These are phyloP conservation scores for Lizanozyma gosingica DNA, from an alignment of 1,139 yeast species.

Conservation along the genomic window DNA sequence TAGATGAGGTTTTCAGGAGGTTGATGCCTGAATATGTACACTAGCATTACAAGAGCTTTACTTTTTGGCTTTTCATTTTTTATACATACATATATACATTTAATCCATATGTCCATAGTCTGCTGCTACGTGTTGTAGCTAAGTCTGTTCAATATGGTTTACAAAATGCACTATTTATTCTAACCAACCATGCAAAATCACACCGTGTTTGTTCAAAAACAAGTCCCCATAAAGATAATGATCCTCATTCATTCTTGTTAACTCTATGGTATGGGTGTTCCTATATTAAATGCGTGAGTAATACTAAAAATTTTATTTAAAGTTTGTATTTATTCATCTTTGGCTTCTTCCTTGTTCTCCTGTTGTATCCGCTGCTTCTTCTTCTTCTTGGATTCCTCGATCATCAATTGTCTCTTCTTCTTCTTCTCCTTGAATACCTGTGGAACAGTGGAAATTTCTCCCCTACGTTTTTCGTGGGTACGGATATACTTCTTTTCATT, in stretches of 20 bases:
- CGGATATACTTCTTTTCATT: slow-evolving; percentile 59
- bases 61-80: background rate
- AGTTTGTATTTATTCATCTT: background rate
- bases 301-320: background rate
- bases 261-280: too few species aligned
- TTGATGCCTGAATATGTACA: too few species aligned
- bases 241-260: too few species aligned
- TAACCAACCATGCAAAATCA: too few species aligned
- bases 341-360: background rate
- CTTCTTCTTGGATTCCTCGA: slow-evolving; percentile 68
- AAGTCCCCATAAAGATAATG: too few species aligned
- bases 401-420: slow-evolving; percentile 60
- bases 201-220: too few species aligned
- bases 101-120: background rate
- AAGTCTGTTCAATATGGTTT: slow-evolving; percentile 1
- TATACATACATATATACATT: background rate
- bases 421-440: slow-evolving; percentile 56
- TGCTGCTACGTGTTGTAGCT: background rate
- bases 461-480: slow-evolving; percentile 53
- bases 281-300: too few species aligned
- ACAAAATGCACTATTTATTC: too few species aligned
- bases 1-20: too few species aligned
- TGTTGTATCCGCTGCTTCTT: slow-evolving; percentile 19
- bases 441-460: slow-evolving; percentile 83
- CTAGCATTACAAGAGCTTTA: too few species aligned